A percentile compares a stretch with the other conserved stretches of the same genome.
Conservation (phyloP, 441 rosid species). For the Populus trichocarpa region DNA sequence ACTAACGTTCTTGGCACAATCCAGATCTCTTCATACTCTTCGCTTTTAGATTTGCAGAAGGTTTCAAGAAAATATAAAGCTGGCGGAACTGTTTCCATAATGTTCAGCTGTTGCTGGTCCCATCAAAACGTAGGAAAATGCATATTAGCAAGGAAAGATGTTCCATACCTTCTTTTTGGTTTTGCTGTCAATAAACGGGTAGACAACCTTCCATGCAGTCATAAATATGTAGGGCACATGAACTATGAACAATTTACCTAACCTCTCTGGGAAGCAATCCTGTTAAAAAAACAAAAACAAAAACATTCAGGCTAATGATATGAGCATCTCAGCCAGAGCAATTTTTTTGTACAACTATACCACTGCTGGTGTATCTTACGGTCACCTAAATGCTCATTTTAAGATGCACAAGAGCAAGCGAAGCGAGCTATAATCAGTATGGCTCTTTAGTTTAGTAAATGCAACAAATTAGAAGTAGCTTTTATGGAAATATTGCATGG, state of each 20-base stretch:
- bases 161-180: constrained; percentile 72
- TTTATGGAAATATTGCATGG: neutral
- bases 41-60: neutral
- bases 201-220: constrained; percentile 83
- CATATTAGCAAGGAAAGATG: constrained; percentile 1
- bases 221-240: constrained; percentile 75
- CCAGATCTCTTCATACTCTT: neutral
- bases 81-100: neutral
- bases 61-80: neutral
- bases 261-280: constrained; percentile 92
- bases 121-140: neutral
- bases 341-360: neutral
- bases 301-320: neutral
- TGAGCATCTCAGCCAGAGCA: neutral
- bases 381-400: neutral
- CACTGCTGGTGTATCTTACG: neutral
- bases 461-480: neutral
- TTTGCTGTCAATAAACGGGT: constrained; percentile 74
- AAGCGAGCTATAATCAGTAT: neutral
- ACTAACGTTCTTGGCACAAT: neutral
- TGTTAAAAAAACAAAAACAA: constrained; percentile 27
- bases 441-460: neutral
- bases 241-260: constrained; percentile 62
- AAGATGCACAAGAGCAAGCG: neutral
- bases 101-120: neutral